Evolutionary conservation across 2,329 filamentous ascomycete genomes (phyloP).

Genomic region (Colletotrichum sublineola): DNA sequence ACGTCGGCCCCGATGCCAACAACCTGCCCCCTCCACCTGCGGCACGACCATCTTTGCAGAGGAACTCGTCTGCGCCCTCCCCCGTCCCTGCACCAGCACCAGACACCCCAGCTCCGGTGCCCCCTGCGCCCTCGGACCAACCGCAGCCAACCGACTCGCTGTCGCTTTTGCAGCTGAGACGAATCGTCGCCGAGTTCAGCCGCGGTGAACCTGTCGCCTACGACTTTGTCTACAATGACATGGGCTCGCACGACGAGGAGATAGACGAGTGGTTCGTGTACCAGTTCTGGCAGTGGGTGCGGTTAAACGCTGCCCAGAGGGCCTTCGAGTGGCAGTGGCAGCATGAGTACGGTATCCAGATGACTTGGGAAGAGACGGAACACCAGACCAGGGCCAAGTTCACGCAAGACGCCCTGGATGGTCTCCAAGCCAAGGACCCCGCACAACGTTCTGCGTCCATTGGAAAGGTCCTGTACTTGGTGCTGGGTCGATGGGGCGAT

Average conservation of each 20-base stretch:
- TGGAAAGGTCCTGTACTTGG: slow-evolving; percentile 70
- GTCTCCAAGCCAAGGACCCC: slow-evolving; percentile 60
- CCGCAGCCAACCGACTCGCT: slow-evolving; percentile 74
- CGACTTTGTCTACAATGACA: slow-evolving; percentile 85
- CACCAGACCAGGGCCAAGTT: slow-evolving; percentile 69
- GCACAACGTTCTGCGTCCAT: slow-evolving; percentile 66
- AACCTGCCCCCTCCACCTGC: slow-evolving; percentile 55
- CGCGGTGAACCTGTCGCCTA: slow-evolving; percentile 79
- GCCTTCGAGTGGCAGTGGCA: slow-evolving; percentile 85
- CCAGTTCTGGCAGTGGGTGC: slow-evolving; percentile 85
- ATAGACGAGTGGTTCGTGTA: slow-evolving; percentile 99
- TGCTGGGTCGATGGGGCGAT: slow-evolving; percentile 78
- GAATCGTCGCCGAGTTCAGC: slow-evolving; percentile 80
- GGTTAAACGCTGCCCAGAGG: slow-evolving; percentile 80
- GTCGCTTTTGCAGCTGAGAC: slow-evolving; percentile 79
- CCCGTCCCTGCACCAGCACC: slow-evolving; percentile 40
- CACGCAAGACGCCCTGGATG: slow-evolving; percentile 65
- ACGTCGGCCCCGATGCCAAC: slow-evolving; percentile 52
- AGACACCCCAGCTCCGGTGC: slow-evolving; percentile 43
- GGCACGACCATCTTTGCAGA: slow-evolving; percentile 45
- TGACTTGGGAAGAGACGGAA: slow-evolving; percentile 76
- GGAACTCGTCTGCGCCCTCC: slow-evolving; percentile 48
- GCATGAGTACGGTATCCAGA: slow-evolving; percentile 59
- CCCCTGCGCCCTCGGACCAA: slow-evolving; percentile 48
- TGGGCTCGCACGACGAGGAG: slow-evolving; percentile 83